These are phyloP conservation scores for Sporothrix pseudoabietina DNA, from an alignment of 2,329 filamentous ascomycete species.

Conservation along the genomic window DNA sequence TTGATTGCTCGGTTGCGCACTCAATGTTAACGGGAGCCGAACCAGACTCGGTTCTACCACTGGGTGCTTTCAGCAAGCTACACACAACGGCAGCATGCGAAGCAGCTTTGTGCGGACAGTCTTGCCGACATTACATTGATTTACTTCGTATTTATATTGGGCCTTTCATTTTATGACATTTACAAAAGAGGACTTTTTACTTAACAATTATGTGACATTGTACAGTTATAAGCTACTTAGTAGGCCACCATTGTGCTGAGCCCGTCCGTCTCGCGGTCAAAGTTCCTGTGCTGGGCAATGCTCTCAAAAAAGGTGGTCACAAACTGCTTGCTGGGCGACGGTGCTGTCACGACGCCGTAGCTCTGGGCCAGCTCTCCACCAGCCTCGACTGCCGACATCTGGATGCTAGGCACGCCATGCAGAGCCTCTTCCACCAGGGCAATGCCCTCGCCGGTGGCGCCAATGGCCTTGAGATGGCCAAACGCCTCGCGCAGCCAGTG, in stretches of 20 bases:
- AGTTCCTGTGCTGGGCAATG: slow-evolving; percentile 74
- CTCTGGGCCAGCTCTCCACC: background rate
- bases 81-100: too few relatives aligned
- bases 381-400: background rate
- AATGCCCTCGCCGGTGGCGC: slow-evolving; percentile 72
- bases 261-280: slow-evolving; percentile 71
- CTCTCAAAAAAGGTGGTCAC: slow-evolving; percentile 69
- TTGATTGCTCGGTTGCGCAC: background rate
- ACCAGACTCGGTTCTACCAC: too few relatives aligned
- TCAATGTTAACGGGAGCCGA: too few relatives aligned
- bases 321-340: slow-evolving; percentile 66
- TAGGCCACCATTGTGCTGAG: slow-evolving; percentile 68
- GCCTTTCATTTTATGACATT: too few relatives aligned
- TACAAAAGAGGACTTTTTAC: too few relatives aligned
- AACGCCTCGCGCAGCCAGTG: slow-evolving; percentile 82
- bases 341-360: background rate
- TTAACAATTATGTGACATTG: background rate
- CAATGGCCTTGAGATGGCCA: slow-evolving; percentile 78
- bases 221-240: background rate
- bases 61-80: too few relatives aligned
- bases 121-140: too few relatives aligned
- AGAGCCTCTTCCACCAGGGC: slow-evolving; percentile 47
- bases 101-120: too few relatives aligned
- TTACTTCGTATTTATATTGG: too few relatives aligned
- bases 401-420: slow-evolving; percentile 14